phyloP scores from a whole-genome alignment of 805 yeast genomes.

The Wickerhamomyces queroliae region DNA sequence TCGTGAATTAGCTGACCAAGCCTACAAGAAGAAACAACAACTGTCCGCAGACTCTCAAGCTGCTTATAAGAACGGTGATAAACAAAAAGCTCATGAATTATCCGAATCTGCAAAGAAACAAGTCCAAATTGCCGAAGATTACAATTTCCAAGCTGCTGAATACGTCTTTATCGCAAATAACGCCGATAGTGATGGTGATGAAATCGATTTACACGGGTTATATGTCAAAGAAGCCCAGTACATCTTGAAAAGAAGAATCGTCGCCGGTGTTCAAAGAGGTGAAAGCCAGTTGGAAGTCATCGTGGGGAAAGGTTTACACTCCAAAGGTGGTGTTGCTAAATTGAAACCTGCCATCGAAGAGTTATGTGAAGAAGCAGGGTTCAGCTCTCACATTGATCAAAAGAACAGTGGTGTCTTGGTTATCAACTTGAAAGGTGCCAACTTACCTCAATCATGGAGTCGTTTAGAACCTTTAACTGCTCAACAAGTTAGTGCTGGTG shows the following conservation, averaged over 20 bases:
- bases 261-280: conserved; percentile 49
- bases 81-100: conserved; percentile 62
- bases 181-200: conserved; percentile 77
- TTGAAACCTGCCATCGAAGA: conserved; percentile 85
- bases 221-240: conserved; percentile 85
- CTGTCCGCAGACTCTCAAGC: conserved; percentile 64
- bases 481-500: conserved; percentile 7
- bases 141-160: conserved; percentile 80
- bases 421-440: conserved; percentile 51
- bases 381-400: conserved; percentile 56
- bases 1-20: conserved; percentile 63
- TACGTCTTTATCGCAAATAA: conserved; percentile 86
- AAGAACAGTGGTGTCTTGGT: conserved; percentile 79
- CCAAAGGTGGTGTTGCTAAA: conserved; percentile 76
- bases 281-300: conserved; percentile 71
- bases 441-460: conserved; percentile 35
- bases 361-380: conserved; percentile 60
- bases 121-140: conserved; percentile 54
- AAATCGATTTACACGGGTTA: conserved; percentile 90
- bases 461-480: conserved; percentile 11
- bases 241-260: conserved; percentile 66
- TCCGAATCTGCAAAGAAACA: conserved; percentile 65
- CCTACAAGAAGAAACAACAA: conserved; percentile 49
- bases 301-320: conserved; percentile 91
- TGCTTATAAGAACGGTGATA: conserved; percentile 75